Evolutionary conservation across 805 yeast genomes (phyloP), one percentile per base, ranked within the genome.

Genomic region (Henningerozyma blattae): DNA sequence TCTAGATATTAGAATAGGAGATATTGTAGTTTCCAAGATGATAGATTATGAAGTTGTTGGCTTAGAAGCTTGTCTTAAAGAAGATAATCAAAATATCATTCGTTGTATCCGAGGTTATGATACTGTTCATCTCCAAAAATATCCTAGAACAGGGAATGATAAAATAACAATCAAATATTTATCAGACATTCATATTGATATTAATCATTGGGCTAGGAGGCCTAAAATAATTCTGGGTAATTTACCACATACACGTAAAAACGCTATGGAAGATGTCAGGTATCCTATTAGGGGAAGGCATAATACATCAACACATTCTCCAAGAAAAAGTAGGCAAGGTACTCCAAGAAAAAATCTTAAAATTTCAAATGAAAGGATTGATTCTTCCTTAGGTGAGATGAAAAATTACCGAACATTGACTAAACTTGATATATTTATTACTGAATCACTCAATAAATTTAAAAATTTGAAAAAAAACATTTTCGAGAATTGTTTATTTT

Each of bases 61-160:
- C 0, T 48, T 77, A 24, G 58, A 54, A 25, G 28, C 30, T 8
- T 12, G 15, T 6, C 6, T 8, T 7, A 32, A 30, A 8, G 8
- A 34, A 3, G 37, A 43, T 2, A 45, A 51, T 6, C 40, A 39
- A 7, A 44, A 50, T 14, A 41, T 42, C 1, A 64, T 77, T 5
- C 52, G 62, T 32, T 77, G 85, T 47, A 61, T 74, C 36, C 58
- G 85, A 41, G 86, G 86, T 0, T 77, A 60, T 45, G 75, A 75
- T 46, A 57, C 64, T 0, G 68, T 74, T 3, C 55, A 58, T 40
- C 52, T 64, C 5, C 58, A 46, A 38, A 56, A 48, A 31, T 41
- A 51, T 8, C 14, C 6, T 13, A 10, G 27, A 8, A 24, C 15
- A 24, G n/a, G 10, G 10, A 2, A 5, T 9, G 5, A 24, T 12